phyloP scores from a whole-genome alignment of 2,329 filamentous ascomycete genomes.

The Amauroascus verrucosus region DNA sequence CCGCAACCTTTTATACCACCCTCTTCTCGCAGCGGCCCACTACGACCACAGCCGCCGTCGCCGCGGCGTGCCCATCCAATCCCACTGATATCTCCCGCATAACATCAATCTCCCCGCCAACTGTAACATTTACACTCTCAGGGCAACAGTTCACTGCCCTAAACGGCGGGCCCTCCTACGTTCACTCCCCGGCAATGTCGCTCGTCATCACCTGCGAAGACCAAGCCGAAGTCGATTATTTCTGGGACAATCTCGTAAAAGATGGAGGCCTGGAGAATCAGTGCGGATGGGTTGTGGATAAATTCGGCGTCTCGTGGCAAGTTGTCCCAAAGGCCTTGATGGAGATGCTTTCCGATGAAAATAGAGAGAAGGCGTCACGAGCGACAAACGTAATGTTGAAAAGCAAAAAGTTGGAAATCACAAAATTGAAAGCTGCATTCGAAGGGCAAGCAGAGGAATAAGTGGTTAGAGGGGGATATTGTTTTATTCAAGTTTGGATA shows the following conservation, averaged over 20 bases:
- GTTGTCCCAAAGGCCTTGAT: constrained; percentile 34
- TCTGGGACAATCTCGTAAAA: constrained; percentile 37
- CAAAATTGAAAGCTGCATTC: constrained; percentile 30
- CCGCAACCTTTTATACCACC: constrained; percentile 20
- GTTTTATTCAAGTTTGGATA: background rate
- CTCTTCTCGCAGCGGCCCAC: constrained; percentile 16
- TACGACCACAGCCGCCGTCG: no score
- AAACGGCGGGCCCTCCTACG: constrained; percentile 37
- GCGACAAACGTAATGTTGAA: constrained; percentile 32
- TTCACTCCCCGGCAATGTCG: constrained; percentile 35
- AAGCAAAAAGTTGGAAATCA: constrained; percentile 39
- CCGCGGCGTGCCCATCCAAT: no score
- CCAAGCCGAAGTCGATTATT: constrained; percentile 42
- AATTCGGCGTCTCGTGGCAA: constrained; percentile 42
- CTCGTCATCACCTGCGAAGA: constrained; percentile 39
- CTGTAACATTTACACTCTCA: constrained; percentile 33
- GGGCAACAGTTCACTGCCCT: constrained; percentile 35
- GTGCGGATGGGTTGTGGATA: constrained; percentile 41
- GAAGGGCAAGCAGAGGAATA: constrained; percentile 16
- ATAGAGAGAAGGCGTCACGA: constrained; percentile 25
- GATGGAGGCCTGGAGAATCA: constrained; percentile 32
- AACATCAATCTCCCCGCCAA: constrained; percentile 25
- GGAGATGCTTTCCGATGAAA: constrained; percentile 28
- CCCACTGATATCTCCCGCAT: constrained; percentile 17
- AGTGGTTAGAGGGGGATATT: background rate